Percentiles rank a stretch among this genome's conserved stretches.
These are phyloP conservation scores for Cyanidioschyzon merolae DNA, from an alignment of 23 red algal species.

Conservation along the genomic window DNA sequence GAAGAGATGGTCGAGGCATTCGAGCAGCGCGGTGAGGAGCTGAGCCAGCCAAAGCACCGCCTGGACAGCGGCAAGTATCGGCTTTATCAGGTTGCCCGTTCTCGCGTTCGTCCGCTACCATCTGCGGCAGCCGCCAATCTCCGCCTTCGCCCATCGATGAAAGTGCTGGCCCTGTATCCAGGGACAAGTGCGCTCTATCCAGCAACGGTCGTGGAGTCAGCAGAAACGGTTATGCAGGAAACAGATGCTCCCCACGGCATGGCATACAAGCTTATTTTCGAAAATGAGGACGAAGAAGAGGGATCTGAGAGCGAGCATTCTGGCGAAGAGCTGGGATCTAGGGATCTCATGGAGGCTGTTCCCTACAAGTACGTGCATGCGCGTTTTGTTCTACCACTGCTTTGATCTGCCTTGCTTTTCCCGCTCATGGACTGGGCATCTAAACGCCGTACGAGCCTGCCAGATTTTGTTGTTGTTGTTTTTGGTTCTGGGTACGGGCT, in stretches of 20 bases:
- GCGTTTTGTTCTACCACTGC: constrained; percentile 10
- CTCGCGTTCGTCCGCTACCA: neutral
- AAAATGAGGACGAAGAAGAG: constrained; percentile 68
- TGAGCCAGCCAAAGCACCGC: neutral
- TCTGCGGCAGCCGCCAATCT: constrained; percentile 11
- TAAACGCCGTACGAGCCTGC: too few relatives aligned
- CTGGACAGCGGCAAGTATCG: constrained; percentile 6
- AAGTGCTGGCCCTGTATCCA: constrained; percentile 73
- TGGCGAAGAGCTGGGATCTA: neutral
- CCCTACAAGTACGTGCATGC: constrained; percentile 13
- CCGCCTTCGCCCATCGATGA: constrained; percentile 23
- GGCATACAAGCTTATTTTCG: constrained; percentile 54
- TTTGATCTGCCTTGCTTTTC: neutral
- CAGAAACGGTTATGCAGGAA: constrained; percentile 3
- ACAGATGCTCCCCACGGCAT: constrained; percentile 4
- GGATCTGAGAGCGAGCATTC: neutral
- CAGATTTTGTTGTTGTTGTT: too few relatives aligned
- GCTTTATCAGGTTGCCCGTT: neutral
- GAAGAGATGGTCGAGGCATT: constrained; percentile 38
- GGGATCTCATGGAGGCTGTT: neutral
- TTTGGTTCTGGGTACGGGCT: too few relatives aligned
- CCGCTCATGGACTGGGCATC: too few relatives aligned
- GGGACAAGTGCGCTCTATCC: constrained; percentile 79
- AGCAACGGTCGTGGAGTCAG: constrained; percentile 34
- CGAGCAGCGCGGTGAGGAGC: neutral